Percentiles rank a stretch among this genome's conserved stretches.
phyloP scores from a whole-genome alignment of 1,139 yeast genomes.

The Magnusiomyces starmeri region DNA sequence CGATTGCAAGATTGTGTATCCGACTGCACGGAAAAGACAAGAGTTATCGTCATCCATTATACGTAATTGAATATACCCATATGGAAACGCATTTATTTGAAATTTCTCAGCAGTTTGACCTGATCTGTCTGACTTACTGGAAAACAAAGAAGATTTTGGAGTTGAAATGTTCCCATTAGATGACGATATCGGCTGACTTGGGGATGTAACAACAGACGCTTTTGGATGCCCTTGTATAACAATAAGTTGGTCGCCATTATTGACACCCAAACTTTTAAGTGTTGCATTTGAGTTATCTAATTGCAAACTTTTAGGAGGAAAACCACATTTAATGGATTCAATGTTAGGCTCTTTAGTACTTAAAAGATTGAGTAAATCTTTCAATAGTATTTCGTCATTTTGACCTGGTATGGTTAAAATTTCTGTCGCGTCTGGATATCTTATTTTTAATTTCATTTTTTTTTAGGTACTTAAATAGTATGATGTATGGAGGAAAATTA shows the following conservation, averaged over 20 bases:
- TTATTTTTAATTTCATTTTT: slow-evolving; percentile 13
- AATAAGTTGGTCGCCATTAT: slow-evolving; percentile 52
- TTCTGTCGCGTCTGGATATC: slow-evolving; percentile 9
- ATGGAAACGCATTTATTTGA: slow-evolving; percentile 10
- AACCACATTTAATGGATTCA: slow-evolving; percentile 44
- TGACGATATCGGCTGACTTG: background rate
- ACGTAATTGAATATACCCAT: slow-evolving; percentile 41
- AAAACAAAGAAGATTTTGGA: background rate
- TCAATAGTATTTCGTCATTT: slow-evolving; percentile 25
- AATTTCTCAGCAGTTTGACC: slow-evolving; percentile 2
- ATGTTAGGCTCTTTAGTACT: slow-evolving; percentile 5
- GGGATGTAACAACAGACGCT: slow-evolving; percentile 16
- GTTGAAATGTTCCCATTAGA: background rate
- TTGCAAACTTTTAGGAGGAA: slow-evolving; percentile 49
- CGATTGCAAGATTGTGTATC: slow-evolving; percentile 45
- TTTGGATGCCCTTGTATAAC: no score
- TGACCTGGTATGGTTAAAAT: slow-evolving; percentile 7
- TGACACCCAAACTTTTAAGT: slow-evolving; percentile 41
- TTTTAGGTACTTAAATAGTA: background rate
- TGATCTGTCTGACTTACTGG: background rate
- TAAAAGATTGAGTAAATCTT: slow-evolving; percentile 23
- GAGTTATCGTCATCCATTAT: slow-evolving; percentile 75
- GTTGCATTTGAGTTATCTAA: slow-evolving; percentile 23
- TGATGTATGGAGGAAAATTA: background rate
- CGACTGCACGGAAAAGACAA: slow-evolving; percentile 64